Evolutionary conservation across 768 basidiomycete species (phyloP), one percentile per base, ranked within the genome.

Genomic region (Xanthoconium purpureum): DNA sequence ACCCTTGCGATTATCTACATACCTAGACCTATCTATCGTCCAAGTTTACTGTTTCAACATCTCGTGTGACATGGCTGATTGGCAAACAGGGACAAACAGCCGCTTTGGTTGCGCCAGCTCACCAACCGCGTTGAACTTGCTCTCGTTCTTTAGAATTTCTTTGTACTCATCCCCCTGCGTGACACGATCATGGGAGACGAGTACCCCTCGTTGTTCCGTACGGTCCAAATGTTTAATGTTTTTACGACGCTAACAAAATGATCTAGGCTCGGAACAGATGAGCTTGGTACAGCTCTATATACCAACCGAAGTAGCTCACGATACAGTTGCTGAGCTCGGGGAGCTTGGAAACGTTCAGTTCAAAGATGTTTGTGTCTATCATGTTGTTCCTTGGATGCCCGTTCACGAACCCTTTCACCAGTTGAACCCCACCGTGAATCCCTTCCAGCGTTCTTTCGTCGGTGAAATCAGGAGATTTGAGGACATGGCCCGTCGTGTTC

Each of bases 381-480:
- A 8, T 24, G 17, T 36, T 3, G n/a, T 28, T 60, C 8, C 35
- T 17, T 45, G 38, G 29, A 29, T 44, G 13, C 33, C 39, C 6
- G 39, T 54, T 62, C 58, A 54, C 40, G 49, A 56, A 30, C 33
- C 18, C 53, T 33, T 38, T 52, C 28, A 28, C 5, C 69, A 98
- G 95, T 77, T 98, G 63, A 98, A 98, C 73, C 92, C 95, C 13
- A 84, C 84, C 58, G 86, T 98, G 64, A 98, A 96, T 73, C 91
- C 96, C 17, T 99, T 98, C 78, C 96, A 99, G 79, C 91, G 97
- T 60, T 94, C 95, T 6, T 99, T 96, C 72, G 92, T 97, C 58
- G 92, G 90, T 36, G 95, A 97, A 71, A 93, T 99, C 61, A 87
- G 97, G 37, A 87, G 91, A 60, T 83, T 96, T 57, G 96, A 97